A percentile compares a stretch with the other conserved stretches of the same genome.
phyloP scores from a whole-genome alignment of 2,329 filamentous ascomycete species.

The Ampelomyces quisqualis region DNA sequence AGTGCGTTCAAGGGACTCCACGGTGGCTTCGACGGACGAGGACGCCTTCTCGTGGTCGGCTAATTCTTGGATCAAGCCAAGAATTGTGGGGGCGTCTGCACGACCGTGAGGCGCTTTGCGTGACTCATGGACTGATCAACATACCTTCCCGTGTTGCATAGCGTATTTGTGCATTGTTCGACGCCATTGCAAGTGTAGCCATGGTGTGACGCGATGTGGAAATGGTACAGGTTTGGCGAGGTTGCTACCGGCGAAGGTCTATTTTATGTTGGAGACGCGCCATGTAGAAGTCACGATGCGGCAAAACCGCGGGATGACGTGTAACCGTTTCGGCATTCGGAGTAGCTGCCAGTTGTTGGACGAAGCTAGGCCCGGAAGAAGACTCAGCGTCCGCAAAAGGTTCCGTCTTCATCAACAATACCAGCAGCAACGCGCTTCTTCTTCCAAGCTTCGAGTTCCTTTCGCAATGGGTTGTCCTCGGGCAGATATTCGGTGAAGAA shows the following conservation, averaged over 20 bases:
- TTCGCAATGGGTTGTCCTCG: constrained; percentile 17
- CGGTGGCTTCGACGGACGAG: constrained; percentile 74
- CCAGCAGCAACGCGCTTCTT: constrained; percentile 15
- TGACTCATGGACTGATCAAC: not conserved
- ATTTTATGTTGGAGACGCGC: constrained; percentile 7
- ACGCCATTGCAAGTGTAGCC: constrained; percentile 24
- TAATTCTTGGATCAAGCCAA: constrained; percentile 78
- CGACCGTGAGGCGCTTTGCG: not conserved
- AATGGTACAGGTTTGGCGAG: not conserved
- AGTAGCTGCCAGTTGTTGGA: too few species aligned
- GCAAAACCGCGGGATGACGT: constrained; percentile 7
- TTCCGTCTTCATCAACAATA: constrained; percentile 6
- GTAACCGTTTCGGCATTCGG: too few species aligned
- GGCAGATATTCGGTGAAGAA: constrained; percentile 28
- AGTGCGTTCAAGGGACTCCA: constrained; percentile 68
- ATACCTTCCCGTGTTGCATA: constrained; percentile 63
- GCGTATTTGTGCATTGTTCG: constrained; percentile 49
- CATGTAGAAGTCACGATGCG: constrained; percentile 12
- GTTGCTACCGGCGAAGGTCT: not conserved
- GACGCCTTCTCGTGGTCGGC: constrained; percentile 84
- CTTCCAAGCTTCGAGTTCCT: constrained; percentile 22
- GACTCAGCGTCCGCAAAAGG: constrained; percentile 4
- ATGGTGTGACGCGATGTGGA: not conserved
- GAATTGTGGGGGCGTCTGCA: constrained; percentile 77
- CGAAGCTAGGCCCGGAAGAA: too few species aligned